These are phyloP conservation scores for Sclerotinia nivalis DNA, from an alignment of 2,329 filamentous ascomycete species.

Conservation along the genomic window DNA sequence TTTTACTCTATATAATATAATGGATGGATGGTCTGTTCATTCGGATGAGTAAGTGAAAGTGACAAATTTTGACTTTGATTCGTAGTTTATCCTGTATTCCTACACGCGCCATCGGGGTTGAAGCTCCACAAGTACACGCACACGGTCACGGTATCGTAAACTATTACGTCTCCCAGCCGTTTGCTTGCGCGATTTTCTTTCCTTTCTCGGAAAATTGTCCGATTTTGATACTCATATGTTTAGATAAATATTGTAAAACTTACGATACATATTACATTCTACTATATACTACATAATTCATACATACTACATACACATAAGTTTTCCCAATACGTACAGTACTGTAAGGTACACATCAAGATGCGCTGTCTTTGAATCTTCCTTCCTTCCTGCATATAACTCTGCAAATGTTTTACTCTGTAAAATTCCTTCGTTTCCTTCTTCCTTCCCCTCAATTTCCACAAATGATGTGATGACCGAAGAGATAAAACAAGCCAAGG, in stretches of 20 bases:
- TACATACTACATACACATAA: background rate
- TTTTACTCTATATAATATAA: too few relatives aligned
- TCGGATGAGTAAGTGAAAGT: background rate
- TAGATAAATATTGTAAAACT: background rate
- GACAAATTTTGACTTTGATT: slow-evolving; percentile 1
- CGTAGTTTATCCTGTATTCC: background rate
- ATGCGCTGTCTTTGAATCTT: slow-evolving; percentile 6
- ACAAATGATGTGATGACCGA: background rate
- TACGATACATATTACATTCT: background rate
- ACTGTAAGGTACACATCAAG: background rate
- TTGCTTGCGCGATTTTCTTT: background rate
- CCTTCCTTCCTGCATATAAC: background rate
- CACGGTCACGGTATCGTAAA: background rate
- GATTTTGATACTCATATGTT: background rate
- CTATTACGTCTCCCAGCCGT: background rate
- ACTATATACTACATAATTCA: too few relatives aligned
- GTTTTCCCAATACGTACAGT: background rate
- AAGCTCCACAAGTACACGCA: background rate
- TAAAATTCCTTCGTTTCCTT: background rate
- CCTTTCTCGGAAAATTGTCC: background rate
- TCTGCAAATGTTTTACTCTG: background rate
- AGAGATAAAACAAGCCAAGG: slow-evolving; percentile 5
- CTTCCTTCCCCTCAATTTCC: background rate
- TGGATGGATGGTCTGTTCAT: too few relatives aligned
- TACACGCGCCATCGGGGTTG: background rate